These are phyloP conservation scores for Fusarium drepaniforme DNA, from an alignment of 2,329 filamentous ascomycete genomes.

Conservation along the genomic window DNA sequence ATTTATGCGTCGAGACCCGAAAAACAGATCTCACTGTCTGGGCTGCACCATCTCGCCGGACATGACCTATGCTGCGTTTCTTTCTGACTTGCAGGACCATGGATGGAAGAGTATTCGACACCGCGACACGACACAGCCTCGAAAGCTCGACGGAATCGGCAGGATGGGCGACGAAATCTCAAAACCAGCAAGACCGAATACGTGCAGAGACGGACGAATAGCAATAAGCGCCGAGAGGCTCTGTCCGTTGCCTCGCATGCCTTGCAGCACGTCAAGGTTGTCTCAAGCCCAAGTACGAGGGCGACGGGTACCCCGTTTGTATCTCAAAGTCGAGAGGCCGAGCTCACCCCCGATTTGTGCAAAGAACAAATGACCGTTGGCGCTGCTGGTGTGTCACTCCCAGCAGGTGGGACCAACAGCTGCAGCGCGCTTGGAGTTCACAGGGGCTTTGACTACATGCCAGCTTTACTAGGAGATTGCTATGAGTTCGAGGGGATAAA, in stretches of 20 bases:
- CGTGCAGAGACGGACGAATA: not conserved
- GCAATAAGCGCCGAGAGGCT: not conserved
- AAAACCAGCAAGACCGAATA: not conserved
- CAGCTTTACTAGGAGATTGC: not conserved
- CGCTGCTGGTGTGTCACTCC: not conserved
- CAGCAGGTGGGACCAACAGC: not conserved
- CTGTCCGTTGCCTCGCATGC: slow-evolving; percentile 8
- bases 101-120: not conserved
- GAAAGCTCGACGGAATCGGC: not conserved
- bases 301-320: slow-evolving; percentile 10
- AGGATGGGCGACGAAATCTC: not conserved
- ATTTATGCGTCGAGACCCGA: slow-evolving; percentile 10
- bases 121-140: not conserved
- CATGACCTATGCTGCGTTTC: not conserved
- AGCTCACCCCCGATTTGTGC: slow-evolving; percentile 7
- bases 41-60: slow-evolving; percentile 1
- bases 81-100: not conserved
- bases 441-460: slow-evolving; percentile 20
- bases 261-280: slow-evolving; percentile 16
- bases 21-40: not conserved
- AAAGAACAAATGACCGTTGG: not conserved
- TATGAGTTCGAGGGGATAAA: not conserved
- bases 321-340: not conserved
- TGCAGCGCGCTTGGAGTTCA: not conserved
- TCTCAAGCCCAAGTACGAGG: not conserved